Conservation (phyloP, 2,329 filamentous ascomycete genomes). For the Talaromyces sp. region DNA sequence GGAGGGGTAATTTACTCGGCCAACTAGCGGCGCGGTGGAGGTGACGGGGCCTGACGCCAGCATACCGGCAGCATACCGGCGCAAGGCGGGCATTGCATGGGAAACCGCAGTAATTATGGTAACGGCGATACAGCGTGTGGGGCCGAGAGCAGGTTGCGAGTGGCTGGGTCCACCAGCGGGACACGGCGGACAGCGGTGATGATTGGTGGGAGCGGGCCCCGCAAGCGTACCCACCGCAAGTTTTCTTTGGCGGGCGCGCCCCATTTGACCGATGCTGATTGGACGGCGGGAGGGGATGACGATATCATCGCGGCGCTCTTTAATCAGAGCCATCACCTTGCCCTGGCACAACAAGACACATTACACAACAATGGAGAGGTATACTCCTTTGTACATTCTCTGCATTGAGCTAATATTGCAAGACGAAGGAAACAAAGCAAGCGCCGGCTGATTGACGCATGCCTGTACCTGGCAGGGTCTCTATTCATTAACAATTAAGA, state of each 20-base stretch:
- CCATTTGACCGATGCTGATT: background rate
- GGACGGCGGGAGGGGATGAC: background rate
- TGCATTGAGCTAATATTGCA: no score
- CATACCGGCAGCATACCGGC: background rate
- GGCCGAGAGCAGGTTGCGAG: background rate
- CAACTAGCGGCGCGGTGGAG: background rate
- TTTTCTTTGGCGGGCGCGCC: background rate
- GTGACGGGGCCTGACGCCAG: background rate
- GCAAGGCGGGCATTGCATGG: background rate
- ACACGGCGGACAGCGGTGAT: no score
- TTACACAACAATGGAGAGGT: no score
- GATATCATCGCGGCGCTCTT: background rate
- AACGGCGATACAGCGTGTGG: background rate
- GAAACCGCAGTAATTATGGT: background rate
- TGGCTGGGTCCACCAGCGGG: background rate
- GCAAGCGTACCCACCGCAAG: background rate
- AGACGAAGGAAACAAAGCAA: no score
- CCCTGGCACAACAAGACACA: background rate
- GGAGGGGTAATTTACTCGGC: background rate
- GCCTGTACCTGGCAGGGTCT: no score
- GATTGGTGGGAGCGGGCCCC: background rate
- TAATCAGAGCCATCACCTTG: background rate
- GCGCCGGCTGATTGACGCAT: no score
- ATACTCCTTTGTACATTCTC: no score
- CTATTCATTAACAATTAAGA: background rate